phyloP scores from a whole-genome alignment of 371 early-diverging fungal genomes.

The Mucor mucedo region DNA sequence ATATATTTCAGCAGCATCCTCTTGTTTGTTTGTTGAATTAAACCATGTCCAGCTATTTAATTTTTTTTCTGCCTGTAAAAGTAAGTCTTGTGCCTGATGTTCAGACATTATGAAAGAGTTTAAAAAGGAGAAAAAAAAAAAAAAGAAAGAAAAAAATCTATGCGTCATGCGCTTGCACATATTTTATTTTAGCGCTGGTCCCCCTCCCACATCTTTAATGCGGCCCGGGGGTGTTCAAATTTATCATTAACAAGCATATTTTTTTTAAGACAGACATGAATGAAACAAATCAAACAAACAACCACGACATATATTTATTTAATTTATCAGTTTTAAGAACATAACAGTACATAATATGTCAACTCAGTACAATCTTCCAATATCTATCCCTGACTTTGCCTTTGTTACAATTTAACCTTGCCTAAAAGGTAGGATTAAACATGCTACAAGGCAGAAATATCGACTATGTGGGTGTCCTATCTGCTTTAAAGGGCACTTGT shows the following conservation, averaged over 20 bases:
- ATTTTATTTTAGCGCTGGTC: neutral
- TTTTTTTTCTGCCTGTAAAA: constrained; percentile 78
- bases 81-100: constrained; percentile 71
- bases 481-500: too few relatives aligned
- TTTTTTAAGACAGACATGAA: too few relatives aligned
- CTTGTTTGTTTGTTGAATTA: constrained; percentile 75
- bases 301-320: too few relatives aligned
- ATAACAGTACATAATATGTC: too few relatives aligned
- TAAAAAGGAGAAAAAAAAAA: neutral
- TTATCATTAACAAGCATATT: neutral
- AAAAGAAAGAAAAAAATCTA: constrained; percentile 4
- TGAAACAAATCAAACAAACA: too few relatives aligned
- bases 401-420: too few relatives aligned
- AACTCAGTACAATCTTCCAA: too few relatives aligned
- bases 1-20: constrained; percentile 93
- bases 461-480: too few relatives aligned
- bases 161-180: neutral
- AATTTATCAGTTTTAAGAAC: too few relatives aligned
- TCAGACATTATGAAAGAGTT: constrained; percentile 63
- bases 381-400: too few relatives aligned
- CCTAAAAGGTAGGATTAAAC: too few relatives aligned
- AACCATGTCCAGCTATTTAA: constrained; percentile 82
- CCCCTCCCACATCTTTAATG: neutral
- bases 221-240: neutral
- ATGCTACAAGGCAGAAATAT: too few relatives aligned